phyloP scores from a whole-genome alignment of 176 grass and related monocot genomes.

The Urochloa ruziziensis region DNA sequence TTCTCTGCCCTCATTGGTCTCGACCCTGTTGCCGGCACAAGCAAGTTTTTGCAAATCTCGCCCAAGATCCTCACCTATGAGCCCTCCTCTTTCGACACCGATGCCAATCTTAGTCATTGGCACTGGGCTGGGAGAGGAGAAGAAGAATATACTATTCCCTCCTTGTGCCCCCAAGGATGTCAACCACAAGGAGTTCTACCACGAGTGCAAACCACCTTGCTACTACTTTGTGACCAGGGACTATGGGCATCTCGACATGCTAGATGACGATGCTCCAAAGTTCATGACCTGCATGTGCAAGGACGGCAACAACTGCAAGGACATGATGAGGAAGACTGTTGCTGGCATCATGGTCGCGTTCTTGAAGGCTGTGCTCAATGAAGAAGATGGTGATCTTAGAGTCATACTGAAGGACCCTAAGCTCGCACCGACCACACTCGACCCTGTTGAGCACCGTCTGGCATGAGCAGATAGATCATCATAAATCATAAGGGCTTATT shows the following conservation, averaged over 20 bases:
- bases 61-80: conserved; percentile 54
- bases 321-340: conserved; percentile 48
- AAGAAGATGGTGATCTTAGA: conserved; percentile 30
- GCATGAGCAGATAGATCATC: neutral
- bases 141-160: conserved; percentile 39
- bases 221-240: conserved; percentile 57
- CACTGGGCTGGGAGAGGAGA: conserved; percentile 48
- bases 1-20: conserved; percentile 51
- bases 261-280: conserved; percentile 42
- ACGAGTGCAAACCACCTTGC: conserved; percentile 47
- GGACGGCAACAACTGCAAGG: conserved; percentile 45
- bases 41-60: conserved; percentile 6
- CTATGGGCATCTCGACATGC: conserved; percentile 63
- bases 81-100: conserved; percentile 36
- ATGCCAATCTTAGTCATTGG: conserved; percentile 52
- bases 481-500: neutral
- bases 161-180: conserved; percentile 48
- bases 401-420: conserved; percentile 37
- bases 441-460: conserved; percentile 26
- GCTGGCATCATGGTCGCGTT: conserved; percentile 53
- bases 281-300: conserved; percentile 52
- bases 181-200: conserved; percentile 57
- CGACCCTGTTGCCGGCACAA: conserved; percentile 43
- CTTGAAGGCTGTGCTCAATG: conserved; percentile 31
- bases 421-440: conserved; percentile 37